Conservation (phyloP, 2,329 filamentous ascomycete species). For the Moelleriella libera region DNA sequence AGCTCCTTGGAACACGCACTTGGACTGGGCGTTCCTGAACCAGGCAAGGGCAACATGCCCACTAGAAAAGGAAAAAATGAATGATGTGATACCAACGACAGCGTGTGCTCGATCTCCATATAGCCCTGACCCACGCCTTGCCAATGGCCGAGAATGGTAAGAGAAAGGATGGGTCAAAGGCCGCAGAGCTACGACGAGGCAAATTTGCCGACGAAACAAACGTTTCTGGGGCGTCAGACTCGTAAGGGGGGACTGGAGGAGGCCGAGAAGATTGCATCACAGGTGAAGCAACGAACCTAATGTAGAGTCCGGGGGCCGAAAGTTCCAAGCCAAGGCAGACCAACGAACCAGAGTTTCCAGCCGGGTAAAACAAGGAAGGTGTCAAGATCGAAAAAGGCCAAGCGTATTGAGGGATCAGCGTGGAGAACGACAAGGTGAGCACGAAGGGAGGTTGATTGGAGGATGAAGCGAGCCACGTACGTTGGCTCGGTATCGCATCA, state of each 20-base stretch:
- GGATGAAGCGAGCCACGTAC: neutral
- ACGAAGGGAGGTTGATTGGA: neutral
- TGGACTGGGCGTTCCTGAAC: neutral
- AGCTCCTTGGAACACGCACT: neutral
- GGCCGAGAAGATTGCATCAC: neutral
- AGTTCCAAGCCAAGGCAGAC: neutral
- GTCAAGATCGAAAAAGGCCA: neutral
- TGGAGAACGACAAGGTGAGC: no score
- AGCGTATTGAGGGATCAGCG: neutral
- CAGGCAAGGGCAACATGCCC: neutral
- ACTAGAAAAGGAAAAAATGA: neutral
- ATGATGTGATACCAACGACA: neutral
- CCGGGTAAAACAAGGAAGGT: neutral
- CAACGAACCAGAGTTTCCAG: neutral
- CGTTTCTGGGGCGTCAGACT: neutral
- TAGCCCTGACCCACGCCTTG: neutral
- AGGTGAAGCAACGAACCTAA: neutral
- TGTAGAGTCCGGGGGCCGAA: neutral
- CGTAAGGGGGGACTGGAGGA: neutral
- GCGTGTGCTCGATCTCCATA: neutral
- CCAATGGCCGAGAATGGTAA: neutral
- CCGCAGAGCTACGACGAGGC: neutral
- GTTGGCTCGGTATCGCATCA: neutral
- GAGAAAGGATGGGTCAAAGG: neutral
- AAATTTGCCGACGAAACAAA: neutral